A percentile compares a stretch with the other conserved stretches of the same genome.
Conservation (phyloP, 1,284 basidiomycete species). For the Cerrena zonata region DNA sequence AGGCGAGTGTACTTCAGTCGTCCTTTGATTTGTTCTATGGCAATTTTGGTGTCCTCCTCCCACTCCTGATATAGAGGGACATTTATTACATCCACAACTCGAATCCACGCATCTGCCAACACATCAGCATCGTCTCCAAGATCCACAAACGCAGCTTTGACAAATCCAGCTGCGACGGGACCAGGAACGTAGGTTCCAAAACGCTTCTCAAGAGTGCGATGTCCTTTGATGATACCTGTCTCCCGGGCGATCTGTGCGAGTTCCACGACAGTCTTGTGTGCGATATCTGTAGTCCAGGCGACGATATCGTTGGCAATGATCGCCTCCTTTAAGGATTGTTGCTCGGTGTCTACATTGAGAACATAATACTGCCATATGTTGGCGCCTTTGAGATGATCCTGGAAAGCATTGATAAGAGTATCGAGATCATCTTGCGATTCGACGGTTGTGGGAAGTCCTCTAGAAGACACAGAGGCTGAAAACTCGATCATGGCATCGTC, state of each 20-base stretch:
- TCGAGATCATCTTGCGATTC: conserved; percentile 65
- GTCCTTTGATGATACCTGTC: conserved; percentile 51
- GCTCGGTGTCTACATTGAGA: conserved; percentile 64
- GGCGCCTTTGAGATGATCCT: conserved; percentile 54
- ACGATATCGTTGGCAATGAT: conserved; percentile 39
- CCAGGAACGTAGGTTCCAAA: conserved; percentile 64
- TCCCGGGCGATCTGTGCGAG: conserved; percentile 60
- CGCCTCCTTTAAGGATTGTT: conserved; percentile 46
- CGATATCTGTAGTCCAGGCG: conserved; percentile 57
- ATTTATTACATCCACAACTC: conserved; percentile 80
- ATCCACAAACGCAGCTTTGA: conserved; percentile 63
- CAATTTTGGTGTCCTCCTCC: conserved; percentile 74
- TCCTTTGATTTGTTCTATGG: conserved; percentile 70
- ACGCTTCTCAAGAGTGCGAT: conserved; percentile 58
- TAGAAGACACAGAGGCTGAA: conserved; percentile 57
- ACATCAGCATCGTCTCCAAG: conserved; percentile 43
- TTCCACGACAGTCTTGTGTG: conserved; percentile 57
- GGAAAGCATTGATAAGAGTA: conserved; percentile 58
- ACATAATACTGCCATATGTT: conserved; percentile 92
- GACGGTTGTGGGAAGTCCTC: conserved; percentile 70
- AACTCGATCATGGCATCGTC: conserved; percentile 81
- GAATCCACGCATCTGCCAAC: conserved; percentile 67
- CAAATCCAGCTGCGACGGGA: conserved; percentile 57
- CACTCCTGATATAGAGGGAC: conserved; percentile 82
- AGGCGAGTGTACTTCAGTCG: conserved; percentile 77